Evolutionary conservation across 805 yeast genomes (phyloP), one percentile per base, ranked within the genome.

Genomic region (Cyberlindnera amylophila): DNA sequence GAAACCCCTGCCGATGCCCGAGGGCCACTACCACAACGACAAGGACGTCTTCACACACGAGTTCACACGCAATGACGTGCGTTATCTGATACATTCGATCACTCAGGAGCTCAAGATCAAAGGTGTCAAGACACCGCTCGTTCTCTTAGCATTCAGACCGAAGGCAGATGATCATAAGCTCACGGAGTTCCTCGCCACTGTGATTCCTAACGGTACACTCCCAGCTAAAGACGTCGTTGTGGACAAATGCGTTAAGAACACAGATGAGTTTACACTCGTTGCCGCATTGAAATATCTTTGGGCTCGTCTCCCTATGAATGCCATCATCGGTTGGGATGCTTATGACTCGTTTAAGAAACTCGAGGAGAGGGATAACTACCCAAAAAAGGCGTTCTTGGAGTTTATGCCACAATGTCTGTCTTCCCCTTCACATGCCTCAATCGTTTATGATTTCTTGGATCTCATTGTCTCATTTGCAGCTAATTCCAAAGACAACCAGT

Each of bases 351-450:
- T 83, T 59, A 81, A 74, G 51, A 67, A 74, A 17, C 66, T 75
- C 38, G 96, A 88, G 57, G 69, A 70, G 31, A 81, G 79, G 41
- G 77, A 79, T 2, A 76, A 78, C 6, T 86, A 70, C 55, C 89
- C 93, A 1, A 73, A 75, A 51, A 76, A 74, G 47, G 86, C 96
- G 0, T 89, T 89, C 57, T 64, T 86, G 34, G 82, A 82, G 38
- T 76, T 84, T 43, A 85, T 89, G 87, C 96, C 96, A 2, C 80
- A 79, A 47, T 85, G 95, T 62, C 69, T 87, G 17, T 75, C 83
- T 2, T 81, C 93, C 0, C 87, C 93, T 2, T 82, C 91, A 5
- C 96, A 88, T 64, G 95, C 96, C 0, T 82, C 93, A 2, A 86
- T 90, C 4, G 91, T 86, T 4, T 86, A 86, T 60, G 95, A 86